Conservation (phyloP, 306 rosid species). For the Ceratonia siliqua region DNA sequence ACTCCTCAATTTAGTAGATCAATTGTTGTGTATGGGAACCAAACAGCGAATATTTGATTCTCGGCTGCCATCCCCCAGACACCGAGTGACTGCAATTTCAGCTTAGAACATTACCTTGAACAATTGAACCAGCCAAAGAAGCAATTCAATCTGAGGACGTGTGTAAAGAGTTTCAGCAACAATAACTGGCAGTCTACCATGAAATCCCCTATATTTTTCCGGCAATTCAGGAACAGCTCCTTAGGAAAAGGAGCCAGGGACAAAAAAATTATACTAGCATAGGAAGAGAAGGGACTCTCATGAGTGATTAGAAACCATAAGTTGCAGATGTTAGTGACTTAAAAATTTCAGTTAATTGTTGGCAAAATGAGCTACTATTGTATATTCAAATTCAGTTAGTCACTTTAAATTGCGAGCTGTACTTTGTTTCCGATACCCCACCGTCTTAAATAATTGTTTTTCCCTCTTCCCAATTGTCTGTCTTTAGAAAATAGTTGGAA, state of each 20-base stretch:
- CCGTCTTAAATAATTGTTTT: no score
- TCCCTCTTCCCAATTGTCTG: no score
- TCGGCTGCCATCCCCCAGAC: no score
- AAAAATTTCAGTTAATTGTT: background rate
- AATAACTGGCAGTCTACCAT: conserved; percentile 69
- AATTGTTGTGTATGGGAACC: conserved; percentile 86
- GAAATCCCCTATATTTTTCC: conserved; percentile 69
- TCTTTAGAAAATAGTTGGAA: no score
- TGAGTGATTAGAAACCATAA: background rate
- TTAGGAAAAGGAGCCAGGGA: background rate
- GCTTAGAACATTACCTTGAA: conserved; percentile 72
- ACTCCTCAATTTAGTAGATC: conserved; percentile 82
- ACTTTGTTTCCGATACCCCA: no score
- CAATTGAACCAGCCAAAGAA: conserved; percentile 87
- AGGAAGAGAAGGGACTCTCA: background rate
- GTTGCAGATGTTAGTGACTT: background rate
- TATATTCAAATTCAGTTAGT: no score
- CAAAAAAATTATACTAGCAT: background rate
- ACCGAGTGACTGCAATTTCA: conserved; percentile 5
- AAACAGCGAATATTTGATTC: conserved; percentile 76
- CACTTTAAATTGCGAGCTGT: no score
- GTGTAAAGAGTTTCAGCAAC: conserved; percentile 85
- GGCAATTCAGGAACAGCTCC: conserved; percentile 40
- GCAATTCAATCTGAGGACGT: conserved; percentile 87
- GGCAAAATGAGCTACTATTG: no score